Percentiles rank a stretch among this genome's conserved stretches.
Conservation (phyloP, 805 yeast species). For the Dipodascopsis tothii region DNA sequence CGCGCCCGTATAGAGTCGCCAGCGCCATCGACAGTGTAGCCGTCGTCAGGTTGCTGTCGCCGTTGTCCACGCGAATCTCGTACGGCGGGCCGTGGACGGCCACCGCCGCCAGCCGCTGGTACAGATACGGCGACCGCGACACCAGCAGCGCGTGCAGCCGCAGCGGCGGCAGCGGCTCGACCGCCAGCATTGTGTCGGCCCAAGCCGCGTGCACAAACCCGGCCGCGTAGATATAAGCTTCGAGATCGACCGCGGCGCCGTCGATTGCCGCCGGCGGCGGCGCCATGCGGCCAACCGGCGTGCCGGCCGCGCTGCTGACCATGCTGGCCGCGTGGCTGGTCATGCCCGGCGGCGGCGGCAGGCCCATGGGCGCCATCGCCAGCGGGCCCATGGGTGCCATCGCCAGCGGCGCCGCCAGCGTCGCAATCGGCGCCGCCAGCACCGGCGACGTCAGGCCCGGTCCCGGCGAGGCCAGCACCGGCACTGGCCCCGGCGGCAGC, state of each 20-base stretch:
- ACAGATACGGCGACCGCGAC: conserved; percentile 30
- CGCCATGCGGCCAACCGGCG: too few relatives aligned
- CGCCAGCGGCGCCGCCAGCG: too few relatives aligned
- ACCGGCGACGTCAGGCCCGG: too few relatives aligned
- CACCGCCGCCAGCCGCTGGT: conserved; percentile 22
- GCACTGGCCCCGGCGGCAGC: too few relatives aligned
- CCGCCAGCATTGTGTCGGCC: conserved; percentile 30
- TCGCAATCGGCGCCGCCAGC: too few relatives aligned
- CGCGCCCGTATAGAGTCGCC: conserved; percentile 31
- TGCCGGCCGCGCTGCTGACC: too few relatives aligned
- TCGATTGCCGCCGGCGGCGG: too few relatives aligned
- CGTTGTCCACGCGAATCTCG: conserved; percentile 22
- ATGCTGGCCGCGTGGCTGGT: too few relatives aligned
- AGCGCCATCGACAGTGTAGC: conserved; percentile 28
- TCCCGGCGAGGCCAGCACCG: too few relatives aligned
- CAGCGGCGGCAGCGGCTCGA: conserved; percentile 26
- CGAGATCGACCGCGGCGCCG: conserved; percentile 5
- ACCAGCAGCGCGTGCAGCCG: conserved; percentile 32
- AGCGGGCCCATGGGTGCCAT: too few relatives aligned
- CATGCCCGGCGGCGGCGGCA: too few relatives aligned
- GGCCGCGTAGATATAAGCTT: conserved; percentile 28
- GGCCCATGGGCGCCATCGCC: too few relatives aligned
- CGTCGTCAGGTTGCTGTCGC: conserved; percentile 26
- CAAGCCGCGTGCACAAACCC: conserved; percentile 33
- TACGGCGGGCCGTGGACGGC: conserved; percentile 28